A percentile compares a stretch with the other conserved stretches of the same genome.
These are phyloP conservation scores for Zygotorulaspora mrakii DNA, from an alignment of 1,139 yeast species.

Conservation along the genomic window DNA sequence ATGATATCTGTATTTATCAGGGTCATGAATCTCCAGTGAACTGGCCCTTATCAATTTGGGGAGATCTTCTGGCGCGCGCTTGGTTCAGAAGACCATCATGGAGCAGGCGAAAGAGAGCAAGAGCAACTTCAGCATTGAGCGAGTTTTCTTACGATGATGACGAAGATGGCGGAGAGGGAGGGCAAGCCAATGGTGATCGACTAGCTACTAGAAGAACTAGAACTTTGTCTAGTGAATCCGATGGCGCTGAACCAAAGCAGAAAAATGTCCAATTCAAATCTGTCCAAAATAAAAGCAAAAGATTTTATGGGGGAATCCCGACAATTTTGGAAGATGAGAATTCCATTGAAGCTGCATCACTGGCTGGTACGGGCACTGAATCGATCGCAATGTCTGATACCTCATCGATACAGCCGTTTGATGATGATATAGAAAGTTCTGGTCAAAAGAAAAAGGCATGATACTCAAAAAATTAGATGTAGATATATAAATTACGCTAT, in stretches of 20 bases:
- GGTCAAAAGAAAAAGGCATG: constrained; percentile 6
- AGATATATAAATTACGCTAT: background rate
- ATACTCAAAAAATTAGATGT: constrained; percentile 2
- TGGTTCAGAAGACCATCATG: constrained; percentile 35
- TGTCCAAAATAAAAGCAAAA: constrained; percentile 24
- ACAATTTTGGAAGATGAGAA: constrained; percentile 32
- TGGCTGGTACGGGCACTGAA: constrained; percentile 19
- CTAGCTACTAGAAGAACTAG: constrained; percentile 18
- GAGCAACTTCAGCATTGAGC: constrained; percentile 30
- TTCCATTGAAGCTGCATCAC: constrained; percentile 26
- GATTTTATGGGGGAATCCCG: constrained; percentile 31
- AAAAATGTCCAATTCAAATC: constrained; percentile 32
- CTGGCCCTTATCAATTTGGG: constrained; percentile 37
- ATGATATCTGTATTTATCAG: constrained; percentile 47
- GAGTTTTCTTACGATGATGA: constrained; percentile 31
- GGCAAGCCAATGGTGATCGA: constrained; percentile 8
- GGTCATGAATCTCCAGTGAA: constrained; percentile 49
- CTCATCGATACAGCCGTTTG: constrained; percentile 15
- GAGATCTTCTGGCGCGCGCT: constrained; percentile 24
- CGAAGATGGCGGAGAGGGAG: constrained; percentile 17
- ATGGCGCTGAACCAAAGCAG: constrained; percentile 21
- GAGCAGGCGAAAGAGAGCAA: constrained; percentile 27
- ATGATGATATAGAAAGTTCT: background rate
- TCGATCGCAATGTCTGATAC: constrained; percentile 21
- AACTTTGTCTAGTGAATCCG: constrained; percentile 15